Evolutionary conservation across 2,329 filamentous ascomycete genomes (phyloP).

Genomic region (Botrytis squamosa): DNA sequence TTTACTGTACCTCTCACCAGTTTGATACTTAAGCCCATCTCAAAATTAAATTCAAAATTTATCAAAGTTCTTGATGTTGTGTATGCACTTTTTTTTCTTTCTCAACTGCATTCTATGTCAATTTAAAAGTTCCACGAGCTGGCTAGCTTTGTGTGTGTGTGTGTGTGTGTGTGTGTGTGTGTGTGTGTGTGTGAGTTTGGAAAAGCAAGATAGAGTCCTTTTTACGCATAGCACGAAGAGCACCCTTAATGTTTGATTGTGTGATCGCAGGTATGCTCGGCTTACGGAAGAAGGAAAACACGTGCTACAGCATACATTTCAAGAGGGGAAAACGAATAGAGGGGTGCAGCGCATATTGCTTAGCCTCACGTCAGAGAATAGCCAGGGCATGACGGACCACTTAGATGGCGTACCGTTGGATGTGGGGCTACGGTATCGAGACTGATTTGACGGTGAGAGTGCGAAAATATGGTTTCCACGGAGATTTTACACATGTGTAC

Average conservation of each 20-base stretch:
- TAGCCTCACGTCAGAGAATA: constrained; percentile 4
- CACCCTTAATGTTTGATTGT: not conserved
- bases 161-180: not conserved
- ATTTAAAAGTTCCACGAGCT: not conserved
- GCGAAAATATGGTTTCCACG: not conserved
- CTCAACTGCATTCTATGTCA: not conserved
- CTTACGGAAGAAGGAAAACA: not conserved
- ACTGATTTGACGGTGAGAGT: not conserved
- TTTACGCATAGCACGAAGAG: not conserved
- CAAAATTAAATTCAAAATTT: not conserved
- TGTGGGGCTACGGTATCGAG: not conserved
- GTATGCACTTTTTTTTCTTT: not conserved
- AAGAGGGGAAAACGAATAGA: not conserved
- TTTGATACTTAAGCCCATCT: not conserved
- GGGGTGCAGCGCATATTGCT: not conserved
- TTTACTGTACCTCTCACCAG: not conserved
- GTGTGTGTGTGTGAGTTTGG: not conserved
- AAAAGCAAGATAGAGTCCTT: not conserved
- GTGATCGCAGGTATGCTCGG: not conserved
- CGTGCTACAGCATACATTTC: not conserved
- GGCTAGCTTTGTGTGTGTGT: not conserved
- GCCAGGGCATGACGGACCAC: not conserved
- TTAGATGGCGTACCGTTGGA: constrained; percentile 4
- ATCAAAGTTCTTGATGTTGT: not conserved
- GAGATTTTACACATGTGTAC: not conserved